Base-by-base conservation (phyloP, 2,329 filamentous ascomycete genomes). In the Colletotrichum echinochloae region DNA sequence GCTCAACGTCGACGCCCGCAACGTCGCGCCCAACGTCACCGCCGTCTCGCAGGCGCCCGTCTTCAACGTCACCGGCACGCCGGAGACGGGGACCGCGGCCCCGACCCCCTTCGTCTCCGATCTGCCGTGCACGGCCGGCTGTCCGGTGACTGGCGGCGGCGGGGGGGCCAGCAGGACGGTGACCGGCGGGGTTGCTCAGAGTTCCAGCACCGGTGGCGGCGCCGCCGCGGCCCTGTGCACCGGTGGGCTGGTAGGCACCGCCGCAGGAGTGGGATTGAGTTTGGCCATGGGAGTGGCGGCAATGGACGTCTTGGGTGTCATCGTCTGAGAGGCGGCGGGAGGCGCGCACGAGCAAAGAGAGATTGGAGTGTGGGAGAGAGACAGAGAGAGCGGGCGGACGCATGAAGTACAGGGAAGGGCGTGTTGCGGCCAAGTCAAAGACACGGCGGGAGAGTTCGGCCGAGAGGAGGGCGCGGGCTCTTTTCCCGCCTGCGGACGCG, bases 121-220 rank as follows among this genome's bases (percentile, higher is more conserved):
- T 3, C 77, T 85, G 65, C 83, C 84, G 0, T 86, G 83, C 67
- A 83, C 81, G 0, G 73, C 72, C 7, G 72, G 77, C 66, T 85
- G 83, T 59, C 79, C 81, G 3, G 78, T 78, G 18, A 76, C 78
- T 1, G 78, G 60, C 48, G 59, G 44, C n/a, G 48, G 56, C 14
- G 30, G 51, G 28, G 64, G 57, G 48, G 41, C 60, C 37, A 54
- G 51, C 9, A 44, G 37, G 3, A 48, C 63, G 63, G 64, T 59
- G 49, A 68, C 67, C n/a, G 63, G 57, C 8, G 62, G 46, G 55
- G 71, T 60, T 26, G 44, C 30, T 1, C 51, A 39, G n/a, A 73
- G 44, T 46, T 52, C 62, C 20, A 70, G 62, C 54, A 70, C 52
- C 26, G 70, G 60, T 26, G 68, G 68, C 30, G 68, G 68, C 30